phyloP scores from a whole-genome alignment of 768 basidiomycete genomes.

The Pleurotus salmoneostramineus region DNA sequence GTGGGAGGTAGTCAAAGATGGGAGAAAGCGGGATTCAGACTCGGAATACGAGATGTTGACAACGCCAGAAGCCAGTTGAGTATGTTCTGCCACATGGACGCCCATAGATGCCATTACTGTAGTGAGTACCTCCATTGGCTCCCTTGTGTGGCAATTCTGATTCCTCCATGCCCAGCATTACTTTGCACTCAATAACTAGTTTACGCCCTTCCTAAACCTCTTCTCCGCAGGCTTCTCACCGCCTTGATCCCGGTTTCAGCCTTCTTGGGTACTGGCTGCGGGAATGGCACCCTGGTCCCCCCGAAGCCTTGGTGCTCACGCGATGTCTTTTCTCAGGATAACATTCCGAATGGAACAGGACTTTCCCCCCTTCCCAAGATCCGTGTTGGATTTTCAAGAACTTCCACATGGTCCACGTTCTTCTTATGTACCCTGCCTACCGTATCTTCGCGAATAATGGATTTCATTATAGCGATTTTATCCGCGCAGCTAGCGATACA shows the following conservation, averaged over 20 bases:
- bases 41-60: slow-evolving; percentile 4
- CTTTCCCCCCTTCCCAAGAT: neutral
- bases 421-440: neutral
- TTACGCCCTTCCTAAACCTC: neutral
- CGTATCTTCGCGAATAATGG: neutral
- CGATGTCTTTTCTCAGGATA: neutral
- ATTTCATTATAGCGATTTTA: neutral
- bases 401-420: neutral
- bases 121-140: neutral
- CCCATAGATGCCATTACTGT: neutral
- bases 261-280: neutral
- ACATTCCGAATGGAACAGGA: slow-evolving; percentile 1
- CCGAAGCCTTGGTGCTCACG: neutral
- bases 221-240: neutral
- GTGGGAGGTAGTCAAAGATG: slow-evolving; percentile 83
- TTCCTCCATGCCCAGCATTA: neutral
- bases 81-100: neutral
- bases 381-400: neutral
- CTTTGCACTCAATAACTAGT: no score
- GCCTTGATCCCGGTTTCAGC: slow-evolving; percentile 2
- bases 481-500: neutral
- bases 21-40: slow-evolving; percentile 2
- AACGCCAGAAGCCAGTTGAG: slow-evolving; percentile 13
- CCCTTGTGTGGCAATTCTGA: neutral
- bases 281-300: neutral